Evolutionary conservation across 371 early-diverging fungal species (phyloP), one percentile per base, ranked within the genome.

Genomic region (Blastocladiella emersonii): DNA sequence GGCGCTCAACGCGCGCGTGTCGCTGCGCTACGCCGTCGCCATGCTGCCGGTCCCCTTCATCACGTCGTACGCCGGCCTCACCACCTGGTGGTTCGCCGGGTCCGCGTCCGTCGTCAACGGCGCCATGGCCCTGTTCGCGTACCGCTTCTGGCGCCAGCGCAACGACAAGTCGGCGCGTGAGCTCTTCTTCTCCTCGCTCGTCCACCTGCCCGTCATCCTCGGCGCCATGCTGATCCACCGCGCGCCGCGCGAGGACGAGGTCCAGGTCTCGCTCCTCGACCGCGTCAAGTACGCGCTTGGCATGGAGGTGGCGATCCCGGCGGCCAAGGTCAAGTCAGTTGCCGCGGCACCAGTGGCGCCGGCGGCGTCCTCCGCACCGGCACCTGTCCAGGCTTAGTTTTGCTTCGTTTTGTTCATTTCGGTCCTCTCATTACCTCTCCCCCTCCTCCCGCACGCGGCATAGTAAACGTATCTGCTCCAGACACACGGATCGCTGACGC

Each of bases 131-230:
- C 78, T 69, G 19, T 78, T 80, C 17, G 90, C 95, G 10, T 81
- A 49, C 41, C 61, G 57, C 57, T 97, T 95, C 70, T 90, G 89
- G 89, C 69, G 76, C 41, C 69, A 82, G 30, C 77, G 85, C 55
- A 85, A 84, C 66, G 89, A 91, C 56, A 87, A 87, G 71, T 81
- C 78, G 6, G 92, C 89, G 30, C 72, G 93, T n/a, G 81, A 85
- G 44, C 72, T 95, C 64, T 95, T 97, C 74, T 97, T 95, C 76
- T 85, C 84, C 37, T 89, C 89, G 68, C 66, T 97, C 49, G 76
- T 92, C 39, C 90, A 95, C 68, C 71, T 97, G 64, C 95, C 95
- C 0, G 74, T 94, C 1, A 66, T 90, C 34, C 70, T 95, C 59
- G 89, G 82, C 5, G 76, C 95, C 55, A 76, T 95, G 75, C 86